phyloP scores from a whole-genome alignment of 1,139 yeast genomes.

The Magnusiomyces sp. region DNA sequence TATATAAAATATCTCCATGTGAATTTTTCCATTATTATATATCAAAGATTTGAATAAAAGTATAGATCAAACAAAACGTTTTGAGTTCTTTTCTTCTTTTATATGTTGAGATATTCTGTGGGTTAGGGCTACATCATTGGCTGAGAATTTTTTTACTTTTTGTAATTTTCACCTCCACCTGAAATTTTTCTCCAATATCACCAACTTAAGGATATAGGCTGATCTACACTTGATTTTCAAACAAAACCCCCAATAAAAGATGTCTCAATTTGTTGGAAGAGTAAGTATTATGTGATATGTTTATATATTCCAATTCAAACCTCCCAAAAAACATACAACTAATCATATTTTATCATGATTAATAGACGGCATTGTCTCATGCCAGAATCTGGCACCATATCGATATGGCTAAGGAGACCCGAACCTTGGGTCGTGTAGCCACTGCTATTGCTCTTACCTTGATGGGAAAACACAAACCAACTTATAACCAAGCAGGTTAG shows the following conservation, averaged over 20 bases:
- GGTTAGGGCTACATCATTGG: too few species aligned
- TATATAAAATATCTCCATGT: too few species aligned
- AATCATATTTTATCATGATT: background rate
- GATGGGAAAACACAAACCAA: conserved; percentile 91
- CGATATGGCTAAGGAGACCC: conserved; percentile 72
- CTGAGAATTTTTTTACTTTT: background rate
- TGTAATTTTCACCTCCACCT: background rate
- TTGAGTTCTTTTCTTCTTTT: too few species aligned
- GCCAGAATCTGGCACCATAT: conserved; percentile 95
- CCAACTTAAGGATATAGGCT: background rate
- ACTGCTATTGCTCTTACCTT: conserved; percentile 77
- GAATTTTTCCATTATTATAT: too few species aligned
- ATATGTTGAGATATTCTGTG: too few species aligned
- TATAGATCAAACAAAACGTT: too few species aligned
- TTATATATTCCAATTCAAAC: background rate
- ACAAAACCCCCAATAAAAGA: conserved; percentile 12
- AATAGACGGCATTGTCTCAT: conserved; percentile 57
- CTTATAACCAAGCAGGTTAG: conserved; percentile 50
- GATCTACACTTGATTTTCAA: background rate
- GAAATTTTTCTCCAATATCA: background rate
- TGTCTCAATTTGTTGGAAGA: conserved; percentile 36
- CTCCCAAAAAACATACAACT: background rate
- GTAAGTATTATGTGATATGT: conserved; percentile 18
- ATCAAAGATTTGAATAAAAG: too few species aligned
- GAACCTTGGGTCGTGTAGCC: conserved; percentile 91